Base-by-base conservation (phyloP, 371 early-diverging fungal genomes). In the Encephalitozoon cuniculi region DNA sequence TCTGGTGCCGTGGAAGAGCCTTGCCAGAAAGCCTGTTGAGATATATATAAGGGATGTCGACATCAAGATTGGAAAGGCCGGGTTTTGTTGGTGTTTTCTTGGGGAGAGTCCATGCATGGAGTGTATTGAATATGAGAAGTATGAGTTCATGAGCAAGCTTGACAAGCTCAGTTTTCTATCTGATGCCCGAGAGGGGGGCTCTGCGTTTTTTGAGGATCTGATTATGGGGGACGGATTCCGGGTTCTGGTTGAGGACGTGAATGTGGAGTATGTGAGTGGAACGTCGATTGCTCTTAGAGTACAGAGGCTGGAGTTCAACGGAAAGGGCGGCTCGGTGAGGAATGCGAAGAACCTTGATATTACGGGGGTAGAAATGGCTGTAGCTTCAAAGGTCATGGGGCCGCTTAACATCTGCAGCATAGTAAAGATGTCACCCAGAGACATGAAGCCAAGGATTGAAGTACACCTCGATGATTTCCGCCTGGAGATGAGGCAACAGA, bases 51-150 rank as follows among this genome's bases (percentile, higher is more conserved):
- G 21, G 34, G 59, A 59, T 34, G 28, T 59, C 34, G 59, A 59
- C 11, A 59, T 59, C 28, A 59, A 59, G 59, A 32, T 59, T 28
- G 59, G 59, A 34, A 59, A 59, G 34, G 28, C 59, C 6, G 59
- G 28, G n/a, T 59, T 59, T 21, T 59, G 59, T 34, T 59, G 59
- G 59, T 59, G 59, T n/a, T 59, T 59, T 59, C 34, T 37, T 34
- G 59, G 34, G 30, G 59, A 37, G 37, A 37, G 15, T 0, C 59
- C 21, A n/a, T 59, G 59, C 5, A 15, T 1, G 6, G 59, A 59
- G 9, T 59, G 59, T 11, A 15, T 15, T 34, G 34, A 30, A 21
- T 37, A 28, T n/a, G 59, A 59, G 59, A 37, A 18, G 5, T 59
- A 59, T 18, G 59, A 59, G 32, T 30, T 32, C 15, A 59, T 59